Evolutionary conservation across 768 basidiomycete species (phyloP), one percentile per base, ranked within the genome.

Genomic region (Infundibulicybe gibba): DNA sequence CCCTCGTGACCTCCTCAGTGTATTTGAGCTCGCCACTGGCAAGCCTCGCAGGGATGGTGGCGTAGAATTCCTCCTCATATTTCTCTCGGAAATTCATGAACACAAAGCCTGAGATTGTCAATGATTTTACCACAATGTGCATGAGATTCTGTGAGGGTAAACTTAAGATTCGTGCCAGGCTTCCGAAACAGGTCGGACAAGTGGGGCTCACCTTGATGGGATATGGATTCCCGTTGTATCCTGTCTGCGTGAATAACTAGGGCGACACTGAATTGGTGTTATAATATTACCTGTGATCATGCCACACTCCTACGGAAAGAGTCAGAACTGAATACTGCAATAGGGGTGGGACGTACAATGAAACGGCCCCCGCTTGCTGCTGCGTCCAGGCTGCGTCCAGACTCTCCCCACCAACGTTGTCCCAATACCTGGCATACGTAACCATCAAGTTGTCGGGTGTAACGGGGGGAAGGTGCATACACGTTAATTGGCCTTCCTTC

Each of bases 401-500:
- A 0, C 69, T 75, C 43, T 77, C 72, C 3, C 83, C 83, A 12
- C 81, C 82, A 3, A 84, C 81, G 40, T 77, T 72, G 49, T 81
- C 79, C 74, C 75, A 79, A 53, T 68, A 80, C 37, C 74, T 75
- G 25, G 5, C 2, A 19, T 39, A 31, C 4, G 11, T n/a, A n/a
- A n/a, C n/a, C n/a, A 13, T 16, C 41, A 4, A 20, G 33, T n/a
- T 41, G 19, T 21, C 16, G 37, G 25, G 6, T 17, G 34, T 37
- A 25, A 21, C 17, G 37, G 21, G 15, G 3, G 14, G 9, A 34
- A 16, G 32, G 15, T n/a, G 52, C 69, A 16, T 44, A 70, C 68
- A 73, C 61, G 44, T 75, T 64, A 30, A 75, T 60, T 6, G 69
- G 69, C 83, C 83, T 52, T 85, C 72, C 47, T 71, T 70, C 48